Conservation (phyloP, 2,329 filamentous ascomycete species). For the Cytospora schulzeri region DNA sequence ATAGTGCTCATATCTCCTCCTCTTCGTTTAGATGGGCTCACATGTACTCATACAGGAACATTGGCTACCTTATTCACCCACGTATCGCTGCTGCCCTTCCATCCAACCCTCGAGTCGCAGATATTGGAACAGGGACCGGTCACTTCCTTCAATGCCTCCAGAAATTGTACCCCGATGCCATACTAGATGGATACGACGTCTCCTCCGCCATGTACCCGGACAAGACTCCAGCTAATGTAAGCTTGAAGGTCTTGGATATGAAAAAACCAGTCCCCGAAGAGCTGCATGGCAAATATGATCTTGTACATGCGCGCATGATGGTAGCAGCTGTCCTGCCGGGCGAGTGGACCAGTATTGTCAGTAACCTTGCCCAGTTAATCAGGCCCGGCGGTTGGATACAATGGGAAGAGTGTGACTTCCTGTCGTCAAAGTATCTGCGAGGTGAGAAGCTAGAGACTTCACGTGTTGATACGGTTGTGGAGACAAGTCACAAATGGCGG, state of each 20-base stretch:
- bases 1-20: no score
- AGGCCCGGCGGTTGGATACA: constrained; percentile 29
- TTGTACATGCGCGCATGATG: constrained; percentile 27
- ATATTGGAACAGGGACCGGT: constrained; percentile 28
- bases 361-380: constrained; percentile 20
- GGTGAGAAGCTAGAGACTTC: not conserved
- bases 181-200: constrained; percentile 27
- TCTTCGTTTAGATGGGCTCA: no score
- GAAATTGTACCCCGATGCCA: constrained; percentile 17
- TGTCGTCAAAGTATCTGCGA: constrained; percentile 5
- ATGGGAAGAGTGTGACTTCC: constrained; percentile 28
- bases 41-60: constrained; percentile 2
- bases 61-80: constrained; percentile 28
- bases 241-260: constrained; percentile 18
- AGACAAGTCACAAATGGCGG: not conserved
- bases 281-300: constrained; percentile 26
- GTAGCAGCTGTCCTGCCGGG: constrained; percentile 25
- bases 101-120: constrained; percentile 18
- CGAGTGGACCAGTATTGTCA: constrained; percentile 24
- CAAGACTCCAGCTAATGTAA: constrained; percentile 13
- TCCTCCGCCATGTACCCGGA: constrained; percentile 23
- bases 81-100: constrained; percentile 18
- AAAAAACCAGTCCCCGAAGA: constrained; percentile 27
- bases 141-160: constrained; percentile 21
- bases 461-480: not conserved